These are phyloP conservation scores for Taiozyma onychis DNA, from an alignment of 1,139 yeast genomes.

Conservation along the genomic window DNA sequence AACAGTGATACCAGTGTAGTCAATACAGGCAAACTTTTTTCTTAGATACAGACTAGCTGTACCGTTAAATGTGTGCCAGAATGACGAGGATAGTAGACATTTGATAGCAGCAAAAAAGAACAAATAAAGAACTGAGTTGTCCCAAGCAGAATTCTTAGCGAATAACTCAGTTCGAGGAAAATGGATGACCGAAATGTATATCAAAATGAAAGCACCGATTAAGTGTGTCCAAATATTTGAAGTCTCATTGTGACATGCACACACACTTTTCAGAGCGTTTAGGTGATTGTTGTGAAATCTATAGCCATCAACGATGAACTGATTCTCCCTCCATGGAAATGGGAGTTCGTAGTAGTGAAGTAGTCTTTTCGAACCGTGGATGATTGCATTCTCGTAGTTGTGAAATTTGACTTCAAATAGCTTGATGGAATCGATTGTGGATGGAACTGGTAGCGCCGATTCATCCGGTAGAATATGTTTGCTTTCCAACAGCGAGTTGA, in stretches of 20 bases:
- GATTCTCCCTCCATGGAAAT: conserved; percentile 88
- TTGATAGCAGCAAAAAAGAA: conserved; percentile 70
- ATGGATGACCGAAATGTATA: conserved; percentile 51
- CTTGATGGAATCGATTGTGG: conserved; percentile 25
- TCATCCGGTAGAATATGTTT: conserved; percentile 12
- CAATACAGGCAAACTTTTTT: conserved; percentile 83
- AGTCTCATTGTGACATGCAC: conserved; percentile 78
- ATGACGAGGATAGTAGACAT: conserved; percentile 70
- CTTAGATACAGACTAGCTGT: conserved; percentile 62
- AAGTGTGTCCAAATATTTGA: conserved; percentile 94
- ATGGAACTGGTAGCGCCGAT: background rate
- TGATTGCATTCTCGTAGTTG: conserved; percentile 56
- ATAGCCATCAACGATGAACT: conserved; percentile 78
- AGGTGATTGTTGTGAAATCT: conserved; percentile 67
- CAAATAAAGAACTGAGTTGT: conserved; percentile 48
- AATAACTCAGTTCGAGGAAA: conserved; percentile 53
- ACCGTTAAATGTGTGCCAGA: conserved; percentile 91
- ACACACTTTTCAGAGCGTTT: conserved; percentile 52
- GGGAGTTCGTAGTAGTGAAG: conserved; percentile 87
- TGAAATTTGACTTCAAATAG: conserved; percentile 37
- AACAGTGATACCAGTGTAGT: conserved; percentile 90
- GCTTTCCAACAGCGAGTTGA: conserved; percentile 35
- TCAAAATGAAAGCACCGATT: conserved; percentile 55
- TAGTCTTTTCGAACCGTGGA: conserved; percentile 48
- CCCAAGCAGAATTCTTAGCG: conserved; percentile 31